Base-by-base conservation (phyloP, 192 early-diverging fungal species). In the Coemansia nantahalensis region DNA sequence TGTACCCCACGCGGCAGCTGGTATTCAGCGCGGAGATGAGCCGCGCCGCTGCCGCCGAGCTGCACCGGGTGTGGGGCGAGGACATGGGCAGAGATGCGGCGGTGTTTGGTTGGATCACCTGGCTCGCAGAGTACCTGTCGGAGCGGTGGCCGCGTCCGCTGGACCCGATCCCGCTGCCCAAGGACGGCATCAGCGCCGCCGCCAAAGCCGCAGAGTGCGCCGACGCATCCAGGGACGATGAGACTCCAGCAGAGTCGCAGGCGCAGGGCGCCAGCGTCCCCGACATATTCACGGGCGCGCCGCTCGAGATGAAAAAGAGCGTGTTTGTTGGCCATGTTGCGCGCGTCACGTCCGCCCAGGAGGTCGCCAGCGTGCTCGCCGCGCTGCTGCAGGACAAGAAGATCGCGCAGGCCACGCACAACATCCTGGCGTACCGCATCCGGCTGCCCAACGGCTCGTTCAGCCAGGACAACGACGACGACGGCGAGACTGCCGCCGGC, bases 401-500 rank as follows among this genome's bases (percentile, higher is more conserved):
- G 39, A 85, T 93, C 31, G 82, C 86, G 5, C 81, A 83, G 50
- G 92, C 94, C 0, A 91, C 94, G 2, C 94, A 97, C 75, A 93
- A 93, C 57, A 95, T 95, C 30, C 59, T 85, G 49, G 94, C 94
- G 2, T 97, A 90, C 56, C 84, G 92, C 8, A 84, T 96, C 39
- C 71, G 76, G 14, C 45, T 83, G 9, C 54, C 62, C 16, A 59
- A 34, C 28, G 67, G 62, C 1, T 65, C 67, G 16, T 54, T 77
- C 16, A 64, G 62, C 34, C 87, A 91, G 63, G 87, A 90, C 45
- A 89, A 89, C 56, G 94, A 97, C 62, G 94, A 97, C 63, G 93
- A 97, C 42, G 94, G 94, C 16, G 94, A 97, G 71, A 88, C 85
- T 3, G 92, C 92, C 2, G 94, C 94, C 5, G 94, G 94, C 13